phyloP scores from a whole-genome alignment of 2,329 filamentous ascomycete species.

The Podosphaera xanthii region DNA sequence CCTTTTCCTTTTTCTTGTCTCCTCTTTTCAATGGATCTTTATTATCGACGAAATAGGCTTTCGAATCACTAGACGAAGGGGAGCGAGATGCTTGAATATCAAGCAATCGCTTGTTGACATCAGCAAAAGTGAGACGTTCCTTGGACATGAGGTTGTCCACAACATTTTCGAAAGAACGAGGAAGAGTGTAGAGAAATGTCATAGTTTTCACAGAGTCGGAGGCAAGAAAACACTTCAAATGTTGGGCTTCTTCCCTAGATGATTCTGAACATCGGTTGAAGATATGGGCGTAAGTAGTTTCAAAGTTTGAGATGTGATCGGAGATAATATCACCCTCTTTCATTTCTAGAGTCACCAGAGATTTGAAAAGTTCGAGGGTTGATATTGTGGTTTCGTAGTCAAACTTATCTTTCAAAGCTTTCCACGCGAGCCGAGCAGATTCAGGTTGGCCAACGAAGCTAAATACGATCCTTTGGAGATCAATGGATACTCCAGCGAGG shows the following conservation, averaged over 20 bases:
- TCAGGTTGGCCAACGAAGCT: background rate
- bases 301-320: background rate
- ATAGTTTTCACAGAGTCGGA: slow-evolving; percentile 1
- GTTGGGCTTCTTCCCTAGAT: background rate
- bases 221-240: background rate
- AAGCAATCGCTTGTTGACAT: background rate
- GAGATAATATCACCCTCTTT: background rate
- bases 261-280: background rate
- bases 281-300: background rate
- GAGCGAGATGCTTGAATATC: background rate
- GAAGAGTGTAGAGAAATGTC: slow-evolving; percentile 1
- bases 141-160: slow-evolving; percentile 1
- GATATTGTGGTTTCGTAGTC: background rate
- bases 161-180: background rate
- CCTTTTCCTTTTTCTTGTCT: background rate
- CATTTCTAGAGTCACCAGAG: background rate
- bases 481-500: background rate
- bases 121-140: background rate
- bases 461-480: background rate
- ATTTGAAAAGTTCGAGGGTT: slow-evolving; percentile 1
- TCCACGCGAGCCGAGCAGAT: background rate
- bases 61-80: background rate
- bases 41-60: background rate
- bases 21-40: background rate
- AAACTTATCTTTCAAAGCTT: background rate